Evolutionary conservation across 805 yeast genomes (phyloP).

Genomic region (Kluyveromyces dobzhanskii): DNA sequence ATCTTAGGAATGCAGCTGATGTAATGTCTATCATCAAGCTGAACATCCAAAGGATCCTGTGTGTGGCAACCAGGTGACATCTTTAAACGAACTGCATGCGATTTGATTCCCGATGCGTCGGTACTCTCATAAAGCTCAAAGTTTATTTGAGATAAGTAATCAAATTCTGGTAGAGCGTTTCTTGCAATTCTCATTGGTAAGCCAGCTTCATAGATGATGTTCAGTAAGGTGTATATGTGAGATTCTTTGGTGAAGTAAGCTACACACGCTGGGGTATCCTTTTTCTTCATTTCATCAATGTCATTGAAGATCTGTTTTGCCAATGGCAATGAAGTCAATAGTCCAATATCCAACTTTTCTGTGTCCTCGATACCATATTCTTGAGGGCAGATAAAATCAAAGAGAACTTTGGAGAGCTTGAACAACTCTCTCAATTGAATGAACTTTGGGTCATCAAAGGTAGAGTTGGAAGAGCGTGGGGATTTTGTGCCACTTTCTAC

Average conservation of each 20-base stretch:
- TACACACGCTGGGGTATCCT: conserved; percentile 75
- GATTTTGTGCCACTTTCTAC: conserved; percentile 23
- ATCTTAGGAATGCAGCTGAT: conserved; percentile 92
- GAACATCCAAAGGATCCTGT: conserved; percentile 94
- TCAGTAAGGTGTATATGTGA: conserved; percentile 88
- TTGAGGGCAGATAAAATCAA: conserved; percentile 97
- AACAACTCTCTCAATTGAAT: conserved; percentile 81
- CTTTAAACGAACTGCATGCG: conserved; percentile 84
- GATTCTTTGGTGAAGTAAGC: conserved; percentile 95
- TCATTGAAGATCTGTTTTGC: conserved; percentile 82
- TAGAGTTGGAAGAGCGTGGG: conserved; percentile 21
- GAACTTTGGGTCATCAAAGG: conserved; percentile 73
- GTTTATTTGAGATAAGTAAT: conserved; percentile 86
- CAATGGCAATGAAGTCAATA: conserved; percentile 86
- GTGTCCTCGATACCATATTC: conserved; percentile 95
- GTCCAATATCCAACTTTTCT: conserved; percentile 92
- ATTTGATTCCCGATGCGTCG: conserved; percentile 62
- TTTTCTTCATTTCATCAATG: conserved; percentile 66
- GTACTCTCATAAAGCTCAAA: conserved; percentile 86
- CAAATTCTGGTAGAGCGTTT: conserved; percentile 93
- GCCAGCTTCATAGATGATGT: conserved; percentile 84
- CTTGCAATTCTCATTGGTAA: conserved; percentile 93
- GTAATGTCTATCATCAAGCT: conserved; percentile 90
- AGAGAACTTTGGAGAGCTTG: conserved; percentile 81
- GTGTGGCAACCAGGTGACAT: conserved; percentile 98